A percentile compares a stretch with the other conserved stretches of the same genome.
Evolutionary conservation across 192 early-diverging fungal species (phyloP).

Genomic region (Coemansia sp.): DNA sequence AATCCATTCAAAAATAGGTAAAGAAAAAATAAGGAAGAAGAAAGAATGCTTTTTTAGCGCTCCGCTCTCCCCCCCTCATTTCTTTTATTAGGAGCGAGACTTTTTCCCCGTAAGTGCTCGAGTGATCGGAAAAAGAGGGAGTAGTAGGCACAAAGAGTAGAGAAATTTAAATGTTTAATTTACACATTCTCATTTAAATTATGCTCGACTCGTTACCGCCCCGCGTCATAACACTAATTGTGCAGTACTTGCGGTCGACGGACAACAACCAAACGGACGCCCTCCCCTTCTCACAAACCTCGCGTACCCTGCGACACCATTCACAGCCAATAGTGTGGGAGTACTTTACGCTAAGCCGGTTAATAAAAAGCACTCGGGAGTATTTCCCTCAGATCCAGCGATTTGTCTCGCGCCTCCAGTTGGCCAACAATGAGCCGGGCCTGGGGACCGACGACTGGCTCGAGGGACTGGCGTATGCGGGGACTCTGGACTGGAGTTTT

Average conservation of each 20-base stretch:
- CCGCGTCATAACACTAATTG: constrained; percentile 5
- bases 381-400: constrained; percentile 14
- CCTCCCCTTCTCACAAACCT: constrained; percentile 8
- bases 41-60: background rate
- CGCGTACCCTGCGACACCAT: background rate
- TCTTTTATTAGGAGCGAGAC: too few species aligned
- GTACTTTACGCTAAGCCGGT: constrained; percentile 26
- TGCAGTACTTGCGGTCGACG: constrained; percentile 28
- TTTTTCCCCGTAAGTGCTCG: background rate
- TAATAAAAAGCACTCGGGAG: background rate
- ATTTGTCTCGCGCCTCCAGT: constrained; percentile 13
- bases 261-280: constrained; percentile 20
- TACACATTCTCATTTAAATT: constrained; percentile 1
- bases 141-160: background rate
- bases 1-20: background rate
- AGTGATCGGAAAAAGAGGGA: background rate
- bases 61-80: background rate
- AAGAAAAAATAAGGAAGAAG: background rate
- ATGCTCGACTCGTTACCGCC: constrained; percentile 22
- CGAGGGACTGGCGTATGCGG: background rate
- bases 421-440: constrained; percentile 13
- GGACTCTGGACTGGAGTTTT: constrained; percentile 10
- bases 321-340: constrained; percentile 13
- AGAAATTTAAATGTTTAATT: background rate
- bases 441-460: constrained; percentile 17